These are phyloP conservation scores for Coemansia sp. DNA, from an alignment of 192 early-diverging fungal species.

Conservation along the genomic window DNA sequence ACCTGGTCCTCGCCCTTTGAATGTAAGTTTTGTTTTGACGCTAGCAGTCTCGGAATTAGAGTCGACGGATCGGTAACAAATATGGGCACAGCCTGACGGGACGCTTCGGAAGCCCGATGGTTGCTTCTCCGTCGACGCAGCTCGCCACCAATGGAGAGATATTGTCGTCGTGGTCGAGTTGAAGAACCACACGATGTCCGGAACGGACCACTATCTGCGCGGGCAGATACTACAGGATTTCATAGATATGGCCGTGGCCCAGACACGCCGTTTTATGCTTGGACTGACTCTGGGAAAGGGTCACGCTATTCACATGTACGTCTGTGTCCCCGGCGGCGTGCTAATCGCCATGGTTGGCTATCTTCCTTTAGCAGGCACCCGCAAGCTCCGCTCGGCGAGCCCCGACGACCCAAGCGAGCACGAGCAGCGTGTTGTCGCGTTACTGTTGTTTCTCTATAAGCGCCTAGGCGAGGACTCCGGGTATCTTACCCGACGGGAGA, in stretches of 20 bases:
- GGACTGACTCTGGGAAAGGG: not conserved
- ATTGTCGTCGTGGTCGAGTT: not conserved
- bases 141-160: not conserved
- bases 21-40: no score
- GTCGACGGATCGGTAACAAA: no score
- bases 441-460: not conserved
- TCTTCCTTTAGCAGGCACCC: not conserved
- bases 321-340: not conserved
- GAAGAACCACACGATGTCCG: not conserved
- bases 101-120: not conserved
- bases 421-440: not conserved
- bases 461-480: no score
- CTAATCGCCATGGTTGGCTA: not conserved
- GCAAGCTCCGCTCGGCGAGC: no score
- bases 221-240: conserved; percentile 2
- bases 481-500: no score
- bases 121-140: not conserved
- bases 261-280: not conserved
- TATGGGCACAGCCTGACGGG: no score
- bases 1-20: no score
- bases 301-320: not conserved
- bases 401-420: not conserved
- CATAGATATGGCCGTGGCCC: not conserved
- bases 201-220: not conserved
- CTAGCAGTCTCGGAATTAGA: no score